phyloP scores from a whole-genome alignment of 1,284 basidiomycete species.

The Sanghuangporus baumii region DNA sequence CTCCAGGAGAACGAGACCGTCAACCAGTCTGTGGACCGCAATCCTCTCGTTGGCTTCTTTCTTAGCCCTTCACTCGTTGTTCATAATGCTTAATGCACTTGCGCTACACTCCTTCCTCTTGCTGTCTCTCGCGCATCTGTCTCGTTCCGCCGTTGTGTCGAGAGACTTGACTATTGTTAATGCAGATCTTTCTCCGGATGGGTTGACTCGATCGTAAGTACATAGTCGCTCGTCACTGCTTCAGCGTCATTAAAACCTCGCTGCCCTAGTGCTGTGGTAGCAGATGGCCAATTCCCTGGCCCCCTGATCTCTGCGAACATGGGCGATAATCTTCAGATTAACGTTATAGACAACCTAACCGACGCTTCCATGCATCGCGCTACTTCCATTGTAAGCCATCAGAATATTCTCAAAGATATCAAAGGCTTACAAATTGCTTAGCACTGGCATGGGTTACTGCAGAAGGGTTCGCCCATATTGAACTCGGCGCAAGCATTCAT shows the following conservation, averaged over 20 bases:
- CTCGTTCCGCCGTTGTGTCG: too few species aligned
- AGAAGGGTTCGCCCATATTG: constrained; percentile 31
- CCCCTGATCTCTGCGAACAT: constrained; percentile 27
- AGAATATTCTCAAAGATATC: not conserved
- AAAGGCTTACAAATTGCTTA: constrained; percentile 18
- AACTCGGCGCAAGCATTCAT: constrained; percentile 15
- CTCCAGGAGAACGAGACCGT: too few species aligned
- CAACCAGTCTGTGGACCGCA: too few species aligned
- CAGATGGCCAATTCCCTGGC: constrained; percentile 26
- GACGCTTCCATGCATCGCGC: constrained; percentile 20
- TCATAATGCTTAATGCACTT: too few species aligned
- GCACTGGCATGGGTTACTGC: constrained; percentile 48
- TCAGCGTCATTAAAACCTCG: not conserved
- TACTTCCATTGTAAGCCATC: constrained; percentile 23
- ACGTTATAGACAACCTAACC: constrained; percentile 22
- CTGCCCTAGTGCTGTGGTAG: constrained; percentile 20
- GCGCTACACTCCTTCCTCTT: too few species aligned
- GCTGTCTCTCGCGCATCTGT: too few species aligned
- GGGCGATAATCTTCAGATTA: constrained; percentile 25
- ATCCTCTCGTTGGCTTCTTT: too few species aligned
- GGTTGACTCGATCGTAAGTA: constrained; percentile 12
- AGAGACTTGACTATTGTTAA: constrained; percentile 6
- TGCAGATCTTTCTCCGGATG: constrained; percentile 9
- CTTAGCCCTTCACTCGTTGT: too few species aligned
- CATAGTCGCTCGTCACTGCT: too few species aligned